These are phyloP conservation scores for Yamadazyma insecticola DNA, from an alignment of 805 yeast genomes.

Conservation along the genomic window DNA sequence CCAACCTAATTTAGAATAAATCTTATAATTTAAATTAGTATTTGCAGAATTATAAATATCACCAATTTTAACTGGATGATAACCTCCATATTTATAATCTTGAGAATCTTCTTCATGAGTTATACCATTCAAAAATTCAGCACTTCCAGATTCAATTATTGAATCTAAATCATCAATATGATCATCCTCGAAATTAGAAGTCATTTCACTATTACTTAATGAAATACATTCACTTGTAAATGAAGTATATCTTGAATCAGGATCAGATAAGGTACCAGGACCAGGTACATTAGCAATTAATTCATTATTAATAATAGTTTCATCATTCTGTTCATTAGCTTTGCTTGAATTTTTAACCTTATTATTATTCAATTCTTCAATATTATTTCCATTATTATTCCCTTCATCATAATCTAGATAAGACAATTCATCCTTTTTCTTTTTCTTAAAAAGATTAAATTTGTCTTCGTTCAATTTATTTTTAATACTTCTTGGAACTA, in stretches of 20 bases:
- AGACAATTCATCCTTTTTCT: background rate
- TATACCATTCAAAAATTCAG: conserved; percentile 2
- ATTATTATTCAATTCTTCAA: no score
- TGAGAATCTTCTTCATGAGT: conserved; percentile 10
- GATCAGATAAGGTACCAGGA: conserved; percentile 3
- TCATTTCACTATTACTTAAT: conserved; percentile 36
- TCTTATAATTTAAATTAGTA: conserved; percentile 35
- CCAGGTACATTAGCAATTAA: background rate
- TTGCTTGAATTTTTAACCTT: background rate
- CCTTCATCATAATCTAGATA: background rate
- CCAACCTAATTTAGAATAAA: conserved; percentile 62
- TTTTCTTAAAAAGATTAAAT: background rate
- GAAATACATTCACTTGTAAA: conserved; percentile 35
- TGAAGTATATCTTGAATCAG: conserved; percentile 19
- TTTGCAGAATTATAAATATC: conserved; percentile 45
- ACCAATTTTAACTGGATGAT: conserved; percentile 57
- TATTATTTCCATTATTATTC: no score
- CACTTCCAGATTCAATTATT: no score
- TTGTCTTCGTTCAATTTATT: background rate
- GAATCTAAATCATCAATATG: no score
- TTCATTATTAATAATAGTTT: background rate
- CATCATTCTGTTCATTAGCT: background rate
- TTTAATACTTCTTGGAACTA: background rate
- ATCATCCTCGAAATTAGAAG: conserved; percentile 14
- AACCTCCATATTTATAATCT: conserved; percentile 59